These are phyloP conservation scores for Triticum timopheevii DNA, from an alignment of 176 grass and related monocot genomes.

Conservation along the genomic window DNA sequence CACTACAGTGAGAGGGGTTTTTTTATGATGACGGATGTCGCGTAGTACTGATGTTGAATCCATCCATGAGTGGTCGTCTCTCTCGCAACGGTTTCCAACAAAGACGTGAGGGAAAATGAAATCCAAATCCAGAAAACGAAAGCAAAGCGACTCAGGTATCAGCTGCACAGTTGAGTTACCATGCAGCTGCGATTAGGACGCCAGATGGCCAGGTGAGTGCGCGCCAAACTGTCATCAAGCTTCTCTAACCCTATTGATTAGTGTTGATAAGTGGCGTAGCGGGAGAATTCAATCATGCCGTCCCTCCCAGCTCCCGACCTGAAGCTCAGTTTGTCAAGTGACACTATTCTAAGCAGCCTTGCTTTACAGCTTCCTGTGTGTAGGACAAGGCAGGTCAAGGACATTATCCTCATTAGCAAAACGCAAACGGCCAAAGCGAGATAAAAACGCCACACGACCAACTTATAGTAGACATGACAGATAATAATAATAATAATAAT, in stretches of 20 bases:
- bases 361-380: neutral
- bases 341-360: too few relatives aligned
- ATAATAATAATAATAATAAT: neutral
- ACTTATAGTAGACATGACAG: neutral
- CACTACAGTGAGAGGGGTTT: neutral
- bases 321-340: too few relatives aligned
- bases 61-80: neutral
- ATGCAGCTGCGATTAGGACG: neutral
- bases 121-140: neutral
- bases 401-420: neutral
- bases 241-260: too few relatives aligned
- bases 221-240: too few relatives aligned
- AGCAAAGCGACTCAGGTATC: neutral
- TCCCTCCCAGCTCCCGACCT: too few relatives aligned
- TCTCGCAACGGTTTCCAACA: neutral
- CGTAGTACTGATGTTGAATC: neutral
- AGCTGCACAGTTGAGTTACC: neutral
- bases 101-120: neutral
- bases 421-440: neutral
- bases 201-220: too few relatives aligned
- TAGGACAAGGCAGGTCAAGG: neutral
- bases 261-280: too few relatives aligned
- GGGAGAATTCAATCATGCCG: too few relatives aligned
- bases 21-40: neutral
- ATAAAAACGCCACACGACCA: neutral